Evolutionary conservation across 1,284 basidiomycete species (phyloP), one percentile per base, ranked within the genome.

Genomic region (Cryptococcus deneoformans): DNA sequence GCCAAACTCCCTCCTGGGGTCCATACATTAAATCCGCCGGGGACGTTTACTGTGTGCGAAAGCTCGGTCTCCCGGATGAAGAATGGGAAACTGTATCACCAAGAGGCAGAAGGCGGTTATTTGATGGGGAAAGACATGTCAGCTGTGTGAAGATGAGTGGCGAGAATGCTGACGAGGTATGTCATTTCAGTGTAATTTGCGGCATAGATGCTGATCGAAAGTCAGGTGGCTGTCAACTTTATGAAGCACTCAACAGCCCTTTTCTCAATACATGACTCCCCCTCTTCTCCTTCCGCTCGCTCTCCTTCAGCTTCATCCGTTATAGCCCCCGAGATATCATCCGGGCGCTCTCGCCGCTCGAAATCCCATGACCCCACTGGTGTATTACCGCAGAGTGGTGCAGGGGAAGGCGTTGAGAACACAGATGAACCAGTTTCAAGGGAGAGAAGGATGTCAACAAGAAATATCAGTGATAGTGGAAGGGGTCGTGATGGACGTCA

Each of bases 61-160:
- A 87, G 37, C 91, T 96, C 69, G 90, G 90, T 10, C 79, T 89
- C 46, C 62, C 68, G 0, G 62, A 75, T 61, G 58, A 69, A 71
- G 46, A 80, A 50, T 76, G 70, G 76, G 61, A 63, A 34, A 61
- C 51, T 11, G 64, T 67, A 35, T 44, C 52, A 7, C 59, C 56
- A 45, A 46, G 43, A 43, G 53, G 59, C 46, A 52, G 56, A 52
- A 50, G 16, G 10, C 36, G 46, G 69, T 72, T 57, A 79, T 80
- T 64, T 63, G 54, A 48, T 64, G 61, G 60, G 72, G 82, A 60
- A 65, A 76, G 58, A 82, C 88, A 92, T 76, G 85, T 92, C 56
- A 92, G 90, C 29, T 89, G 89, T 37, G 85, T 86, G 36, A 83
- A 86, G 56, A 89, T 92, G 83, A 87, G 89, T 29, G 71, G 81